phyloP scores from a whole-genome alignment of 2,329 filamentous ascomycete genomes.

The Cryphonectria radicalis region DNA sequence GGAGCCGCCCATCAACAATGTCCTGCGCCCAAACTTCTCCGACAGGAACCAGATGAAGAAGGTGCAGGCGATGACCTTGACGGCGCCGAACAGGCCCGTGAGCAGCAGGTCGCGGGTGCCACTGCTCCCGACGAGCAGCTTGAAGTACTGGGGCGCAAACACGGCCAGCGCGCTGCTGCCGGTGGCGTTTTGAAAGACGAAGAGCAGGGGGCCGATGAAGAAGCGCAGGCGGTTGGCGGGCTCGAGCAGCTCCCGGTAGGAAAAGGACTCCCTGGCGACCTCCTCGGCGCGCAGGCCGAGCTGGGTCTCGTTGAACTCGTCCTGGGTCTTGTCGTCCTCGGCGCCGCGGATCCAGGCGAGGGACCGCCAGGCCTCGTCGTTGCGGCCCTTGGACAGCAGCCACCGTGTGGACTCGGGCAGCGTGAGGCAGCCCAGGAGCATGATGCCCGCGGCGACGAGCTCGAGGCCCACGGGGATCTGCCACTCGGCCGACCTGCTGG shows the following conservation, averaged over 20 bases:
- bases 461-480: conserved; percentile 23
- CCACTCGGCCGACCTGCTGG: conserved; percentile 13
- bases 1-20: conserved; percentile 13
- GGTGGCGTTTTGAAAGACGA: conserved; percentile 18
- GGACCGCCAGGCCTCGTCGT: conserved; percentile 17
- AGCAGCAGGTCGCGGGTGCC: conserved; percentile 19
- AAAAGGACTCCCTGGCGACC: conserved; percentile 13
- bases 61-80: conserved; percentile 19
- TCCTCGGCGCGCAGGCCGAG: conserved; percentile 18
- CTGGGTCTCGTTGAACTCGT: conserved; percentile 18
- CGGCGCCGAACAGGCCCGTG: conserved; percentile 18
- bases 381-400: conserved; percentile 17
- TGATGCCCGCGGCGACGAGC: conserved; percentile 21
- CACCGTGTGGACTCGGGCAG: conserved; percentile 20
- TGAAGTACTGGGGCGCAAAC: conserved; percentile 20
- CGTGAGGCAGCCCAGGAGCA: conserved; percentile 16
- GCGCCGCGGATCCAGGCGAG: conserved; percentile 19
- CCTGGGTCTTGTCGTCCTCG: conserved; percentile 6
- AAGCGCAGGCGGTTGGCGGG: conserved; percentile 20
- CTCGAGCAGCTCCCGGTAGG: conserved; percentile 16
- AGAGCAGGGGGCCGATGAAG: conserved; percentile 19
- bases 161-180: conserved; percentile 19
- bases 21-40: conserved; percentile 16
- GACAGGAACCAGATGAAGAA: conserved; percentile 20
- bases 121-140: conserved; percentile 19